Percentiles rank a stretch among this genome's conserved stretches.
phyloP scores from a whole-genome alignment of 495 filamentous ascomycete species.

The Penicillium samsonianum region DNA sequence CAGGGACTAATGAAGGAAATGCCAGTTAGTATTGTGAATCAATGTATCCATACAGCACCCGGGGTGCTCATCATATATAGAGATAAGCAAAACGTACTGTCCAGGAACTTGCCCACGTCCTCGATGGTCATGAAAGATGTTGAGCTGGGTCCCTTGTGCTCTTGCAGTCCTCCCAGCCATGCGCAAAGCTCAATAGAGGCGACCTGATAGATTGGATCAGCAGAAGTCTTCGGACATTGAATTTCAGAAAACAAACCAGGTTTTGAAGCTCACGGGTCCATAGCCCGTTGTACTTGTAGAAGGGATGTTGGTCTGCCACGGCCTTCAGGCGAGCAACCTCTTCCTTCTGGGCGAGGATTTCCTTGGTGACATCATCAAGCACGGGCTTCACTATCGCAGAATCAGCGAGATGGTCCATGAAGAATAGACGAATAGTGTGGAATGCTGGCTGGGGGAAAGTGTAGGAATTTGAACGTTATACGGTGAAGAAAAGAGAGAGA shows the following conservation, averaged over 20 bases:
- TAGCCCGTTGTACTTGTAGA: conserved; percentile 90
- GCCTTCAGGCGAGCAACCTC: conserved; percentile 56
- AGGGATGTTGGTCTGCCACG: conserved; percentile 80
- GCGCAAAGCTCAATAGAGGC: conserved; percentile 69
- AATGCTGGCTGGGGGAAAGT: neutral
- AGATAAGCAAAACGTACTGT: conserved; percentile 52
- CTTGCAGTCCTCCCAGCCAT: conserved; percentile 69
- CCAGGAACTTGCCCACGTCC: conserved; percentile 74
- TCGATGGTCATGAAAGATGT: conserved; percentile 77
- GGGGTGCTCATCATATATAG: neutral
- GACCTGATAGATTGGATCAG: conserved; percentile 41
- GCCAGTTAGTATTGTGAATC: neutral
- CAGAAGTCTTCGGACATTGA: conserved; percentile 4
- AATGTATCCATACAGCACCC: neutral
- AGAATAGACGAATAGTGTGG: too few relatives aligned
- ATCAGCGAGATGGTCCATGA: conserved; percentile 7
- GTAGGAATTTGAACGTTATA: neutral
- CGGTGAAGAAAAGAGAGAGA: neutral
- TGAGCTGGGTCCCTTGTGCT: conserved; percentile 42
- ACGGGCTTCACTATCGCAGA: conserved; percentile 41
- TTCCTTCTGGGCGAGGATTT: conserved; percentile 47
- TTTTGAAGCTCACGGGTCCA: conserved; percentile 89
- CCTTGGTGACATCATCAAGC: conserved; percentile 43
- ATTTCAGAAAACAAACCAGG: conserved; percentile 46
- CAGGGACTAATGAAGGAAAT: conserved; percentile 64